Percentiles rank a stretch among this genome's conserved stretches.
These are phyloP conservation scores for Teunomyces cretensis DNA, from an alignment of 805 yeast genomes.

Conservation along the genomic window DNA sequence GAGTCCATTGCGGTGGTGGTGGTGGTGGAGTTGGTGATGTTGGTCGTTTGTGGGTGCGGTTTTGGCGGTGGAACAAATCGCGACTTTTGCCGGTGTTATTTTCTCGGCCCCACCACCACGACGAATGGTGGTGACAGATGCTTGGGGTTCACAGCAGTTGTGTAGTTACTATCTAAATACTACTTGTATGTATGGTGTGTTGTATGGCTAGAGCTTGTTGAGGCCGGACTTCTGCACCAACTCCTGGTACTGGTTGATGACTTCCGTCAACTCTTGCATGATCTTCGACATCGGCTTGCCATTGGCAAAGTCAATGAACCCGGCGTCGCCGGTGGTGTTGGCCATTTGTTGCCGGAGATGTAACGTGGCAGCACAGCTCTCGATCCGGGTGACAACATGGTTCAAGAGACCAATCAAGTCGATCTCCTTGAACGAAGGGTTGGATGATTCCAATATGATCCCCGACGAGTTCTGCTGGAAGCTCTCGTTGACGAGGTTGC, in stretches of 20 bases:
- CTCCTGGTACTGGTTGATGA: constrained; percentile 3
- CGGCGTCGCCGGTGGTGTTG: constrained; percentile 18
- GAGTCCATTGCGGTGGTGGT: neutral
- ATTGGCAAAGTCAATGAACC: constrained; percentile 19
- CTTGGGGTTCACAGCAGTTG: no score
- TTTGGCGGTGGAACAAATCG: no score
- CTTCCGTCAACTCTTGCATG: constrained; percentile 23
- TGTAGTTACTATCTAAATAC: no score
- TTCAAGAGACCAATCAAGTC: constrained; percentile 61
- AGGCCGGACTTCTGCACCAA: no score
- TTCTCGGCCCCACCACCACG: no score
- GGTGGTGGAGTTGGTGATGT: no score
- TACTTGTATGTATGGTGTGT: no score
- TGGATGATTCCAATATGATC: constrained; percentile 18
- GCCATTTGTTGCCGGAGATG: constrained; percentile 35
- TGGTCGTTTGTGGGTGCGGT: no score
- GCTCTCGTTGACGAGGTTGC: constrained; percentile 25
- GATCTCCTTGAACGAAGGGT: constrained; percentile 21
- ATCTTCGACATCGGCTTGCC: constrained; percentile 20
- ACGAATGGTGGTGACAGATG: no score
- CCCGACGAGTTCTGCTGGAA: constrained; percentile 27
- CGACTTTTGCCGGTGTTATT: no score
- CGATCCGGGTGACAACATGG: constrained; percentile 67
- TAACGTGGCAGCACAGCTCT: constrained; percentile 47
- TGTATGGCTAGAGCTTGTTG: no score